Evolutionary conservation across 2,329 filamentous ascomycete genomes (phyloP).

Genomic region (Penicillium sp.): DNA sequence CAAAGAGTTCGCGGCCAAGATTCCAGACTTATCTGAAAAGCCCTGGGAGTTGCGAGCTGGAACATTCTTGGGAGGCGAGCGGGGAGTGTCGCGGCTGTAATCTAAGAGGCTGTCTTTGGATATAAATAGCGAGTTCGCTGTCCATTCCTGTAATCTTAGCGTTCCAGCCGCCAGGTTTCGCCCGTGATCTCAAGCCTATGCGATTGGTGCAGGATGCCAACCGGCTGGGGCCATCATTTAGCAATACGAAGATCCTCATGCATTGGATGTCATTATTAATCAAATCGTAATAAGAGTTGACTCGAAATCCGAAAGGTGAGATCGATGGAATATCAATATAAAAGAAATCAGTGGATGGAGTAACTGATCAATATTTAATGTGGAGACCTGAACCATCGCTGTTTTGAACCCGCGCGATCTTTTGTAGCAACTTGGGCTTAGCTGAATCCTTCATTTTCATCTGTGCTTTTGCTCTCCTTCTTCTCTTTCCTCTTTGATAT

Average conservation of each 20-base stretch:
- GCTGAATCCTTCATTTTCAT: not conserved
- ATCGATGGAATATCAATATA: too few species aligned
- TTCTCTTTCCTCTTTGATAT: not conserved
- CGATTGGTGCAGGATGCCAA: constrained; percentile 19
- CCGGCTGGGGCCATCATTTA: not conserved
- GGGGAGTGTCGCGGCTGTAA: constrained; percentile 25
- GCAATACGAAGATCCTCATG: not conserved
- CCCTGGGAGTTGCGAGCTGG: constrained; percentile 26
- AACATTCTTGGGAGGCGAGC: constrained; percentile 17
- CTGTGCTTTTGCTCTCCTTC: not conserved
- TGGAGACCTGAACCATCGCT: not conserved
- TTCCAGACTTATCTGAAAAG: constrained; percentile 19
- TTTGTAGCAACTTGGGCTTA: not conserved
- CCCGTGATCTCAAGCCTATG: constrained; percentile 19
- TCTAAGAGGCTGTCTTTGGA: not conserved
- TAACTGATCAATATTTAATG: not conserved
- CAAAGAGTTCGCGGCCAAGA: constrained; percentile 20
- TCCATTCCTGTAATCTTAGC: not conserved
- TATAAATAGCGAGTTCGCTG: constrained; percentile 15
- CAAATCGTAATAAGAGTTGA: not conserved
- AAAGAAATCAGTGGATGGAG: too few species aligned
- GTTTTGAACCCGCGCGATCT: not conserved
- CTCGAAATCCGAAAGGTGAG: not conserved
- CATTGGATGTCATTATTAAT: too few species aligned
- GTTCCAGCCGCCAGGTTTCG: not conserved